Evolutionary conservation across 257 asterid species (phyloP).

Genomic region (Capsicum chinense): DNA sequence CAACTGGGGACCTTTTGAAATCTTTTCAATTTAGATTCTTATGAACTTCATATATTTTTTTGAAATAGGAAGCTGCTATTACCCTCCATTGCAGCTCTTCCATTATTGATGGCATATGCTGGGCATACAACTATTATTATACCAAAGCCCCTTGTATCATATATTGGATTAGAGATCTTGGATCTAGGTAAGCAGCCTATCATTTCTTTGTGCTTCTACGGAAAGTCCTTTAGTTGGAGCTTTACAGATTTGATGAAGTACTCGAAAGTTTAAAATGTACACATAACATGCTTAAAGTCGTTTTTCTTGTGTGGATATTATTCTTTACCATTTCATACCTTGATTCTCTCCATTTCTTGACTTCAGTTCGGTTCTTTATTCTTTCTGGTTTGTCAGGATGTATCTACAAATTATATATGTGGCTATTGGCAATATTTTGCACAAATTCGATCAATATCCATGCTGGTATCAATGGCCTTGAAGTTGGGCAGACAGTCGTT

Average conservation of each 20-base stretch:
- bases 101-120: conserved; percentile 92
- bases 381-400: conserved; percentile 58
- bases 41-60: conserved; percentile 42
- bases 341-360: background rate
- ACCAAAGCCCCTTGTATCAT: conserved; percentile 84
- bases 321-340: background rate
- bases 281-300: background rate
- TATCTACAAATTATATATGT: conserved; percentile 92
- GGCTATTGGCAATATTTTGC: conserved; percentile 93
- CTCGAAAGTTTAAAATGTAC: background rate
- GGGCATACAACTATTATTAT: conserved; percentile 87
- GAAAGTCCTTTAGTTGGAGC: background rate
- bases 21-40: conserved; percentile 32
- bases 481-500: conserved; percentile 94
- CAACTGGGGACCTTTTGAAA: conserved; percentile 20
- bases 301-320: background rate
- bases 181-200: conserved; percentile 63
- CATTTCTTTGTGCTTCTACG: background rate
- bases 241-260: background rate
- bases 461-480: conserved; percentile 96
- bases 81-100: conserved; percentile 93
- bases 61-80: conserved; percentile 75
- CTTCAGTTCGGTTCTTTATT: background rate
- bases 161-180: conserved; percentile 62
- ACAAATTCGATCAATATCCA: conserved; percentile 93